Evolutionary conservation across 2,329 filamentous ascomycete genomes (phyloP).

Genomic region (Anisogramma anomala): DNA sequence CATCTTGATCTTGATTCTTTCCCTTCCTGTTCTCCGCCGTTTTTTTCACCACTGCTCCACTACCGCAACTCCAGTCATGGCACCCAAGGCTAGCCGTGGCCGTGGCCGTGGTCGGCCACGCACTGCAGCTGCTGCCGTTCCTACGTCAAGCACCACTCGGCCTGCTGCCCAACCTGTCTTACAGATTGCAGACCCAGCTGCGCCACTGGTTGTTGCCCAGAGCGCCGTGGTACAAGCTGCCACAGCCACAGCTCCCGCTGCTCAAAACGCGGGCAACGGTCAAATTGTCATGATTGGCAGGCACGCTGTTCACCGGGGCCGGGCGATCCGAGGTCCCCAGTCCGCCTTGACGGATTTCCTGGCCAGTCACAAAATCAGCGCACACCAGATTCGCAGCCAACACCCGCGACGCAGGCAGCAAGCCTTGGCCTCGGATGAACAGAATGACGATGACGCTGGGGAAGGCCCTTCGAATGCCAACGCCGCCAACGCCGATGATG

Average conservation of each 20-base stretch:
- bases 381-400: constrained; percentile 40
- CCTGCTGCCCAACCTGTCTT: neutral
- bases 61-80: too few relatives aligned
- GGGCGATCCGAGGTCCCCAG: constrained; percentile 22
- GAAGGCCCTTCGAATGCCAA: constrained; percentile 13
- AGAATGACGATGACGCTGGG: constrained; percentile 23
- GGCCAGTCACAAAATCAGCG: constrained; percentile 60
- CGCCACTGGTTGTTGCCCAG: neutral
- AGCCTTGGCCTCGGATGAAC: constrained; percentile 17
- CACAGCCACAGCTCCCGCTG: neutral
- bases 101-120: too few relatives aligned
- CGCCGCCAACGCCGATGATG: constrained; percentile 18
- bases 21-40: too few relatives aligned
- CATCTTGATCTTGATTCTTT: too few relatives aligned
- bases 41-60: too few relatives aligned
- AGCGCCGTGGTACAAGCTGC: neutral
- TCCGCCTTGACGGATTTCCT: constrained; percentile 44
- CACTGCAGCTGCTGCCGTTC: neutral
- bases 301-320: constrained; percentile 2
- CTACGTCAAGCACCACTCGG: neutral
- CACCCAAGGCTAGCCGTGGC: too few relatives aligned
- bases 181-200: neutral
- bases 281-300: neutral
- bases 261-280: neutral
- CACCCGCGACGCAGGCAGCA: constrained; percentile 37